Base-by-base conservation (phyloP, 2,329 filamentous ascomycete species). In the Fusarium redolens region DNA sequence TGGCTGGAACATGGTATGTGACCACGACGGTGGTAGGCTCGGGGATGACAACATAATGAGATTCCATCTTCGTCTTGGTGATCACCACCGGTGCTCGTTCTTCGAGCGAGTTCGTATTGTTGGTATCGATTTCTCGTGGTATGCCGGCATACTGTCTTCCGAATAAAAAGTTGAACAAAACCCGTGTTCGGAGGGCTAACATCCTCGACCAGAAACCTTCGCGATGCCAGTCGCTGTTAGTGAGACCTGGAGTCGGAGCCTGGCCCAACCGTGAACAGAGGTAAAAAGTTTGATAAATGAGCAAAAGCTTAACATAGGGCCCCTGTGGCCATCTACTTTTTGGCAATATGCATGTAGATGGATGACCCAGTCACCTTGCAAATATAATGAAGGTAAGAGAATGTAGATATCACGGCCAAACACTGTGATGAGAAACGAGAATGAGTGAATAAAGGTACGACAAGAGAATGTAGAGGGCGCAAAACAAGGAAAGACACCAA, bases 81-180 rank as follows among this genome's bases (percentile, higher is more conserved):
- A 74, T 60, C 37, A 73, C 62, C 58, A 60, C 52, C 7, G 69
- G 69, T 50, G 62, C 66, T 44, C 65, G 63, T 54, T 71, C 67
- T 54, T 68, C 56, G 61, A 70, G 58, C 59, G 59, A 58, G 66
- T 56, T 30, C 73, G 61, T 44, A 69, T 71, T 69, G 65, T 65
- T 47, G 55, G 66, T 59, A 70, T 75, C 57, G 61, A 38, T 62
- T 25, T 68, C 57, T 74, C 78, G 86, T 52, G 86, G 87, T 71
- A 89, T 81, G 68, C 85, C 87, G 75, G 88, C 89, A 81, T 88
- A 89, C 79, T 84, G 83, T 78, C 83, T 85, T 57, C 86, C 86
- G 64, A 83, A 79, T 61, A 88, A 81, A 54, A 79, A 85, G 61
- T 86, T 89, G 65, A 87, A 83, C 68, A 86, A 85, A 67, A 84